Percentiles rank a stretch among this genome's conserved stretches.
These are phyloP conservation scores for Rhizomucor miehei DNA, from an alignment of 371 early-diverging fungal genomes.

Conservation along the genomic window DNA sequence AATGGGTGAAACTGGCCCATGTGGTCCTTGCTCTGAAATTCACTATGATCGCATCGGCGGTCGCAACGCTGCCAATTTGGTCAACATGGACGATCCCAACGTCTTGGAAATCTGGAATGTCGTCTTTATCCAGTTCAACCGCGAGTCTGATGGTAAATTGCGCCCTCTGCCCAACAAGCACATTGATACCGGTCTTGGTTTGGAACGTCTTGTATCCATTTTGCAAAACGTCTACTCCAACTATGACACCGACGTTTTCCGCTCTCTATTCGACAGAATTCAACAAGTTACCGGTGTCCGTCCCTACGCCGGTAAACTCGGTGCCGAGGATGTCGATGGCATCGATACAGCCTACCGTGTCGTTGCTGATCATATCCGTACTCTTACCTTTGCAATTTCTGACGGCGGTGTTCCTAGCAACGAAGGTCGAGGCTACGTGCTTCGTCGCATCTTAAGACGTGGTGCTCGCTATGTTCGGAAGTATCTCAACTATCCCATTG, in stretches of 20 bases:
- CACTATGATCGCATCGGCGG: conserved; percentile 99
- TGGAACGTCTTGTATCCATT: conserved; percentile 97
- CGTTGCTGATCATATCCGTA: conserved; percentile 98
- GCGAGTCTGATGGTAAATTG: conserved; percentile 91
- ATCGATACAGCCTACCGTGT: conserved; percentile 99
- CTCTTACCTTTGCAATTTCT: conserved; percentile 96
- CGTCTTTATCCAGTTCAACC: conserved; percentile 99
- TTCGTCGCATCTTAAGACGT: conserved; percentile 97
- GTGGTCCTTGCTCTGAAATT: conserved; percentile 99
- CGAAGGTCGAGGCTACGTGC: conserved; percentile 99
- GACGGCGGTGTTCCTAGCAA: conserved; percentile 97
- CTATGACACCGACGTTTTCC: conserved; percentile 97
- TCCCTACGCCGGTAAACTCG: conserved; percentile 83
- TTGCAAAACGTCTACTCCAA: conserved; percentile 97
- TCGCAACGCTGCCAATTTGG: conserved; percentile 92
- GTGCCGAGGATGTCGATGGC: conserved; percentile 90
- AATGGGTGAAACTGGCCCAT: conserved; percentile 99
- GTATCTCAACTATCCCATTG: conserved; percentile 89
- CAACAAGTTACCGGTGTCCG: conserved; percentile 85
- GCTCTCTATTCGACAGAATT: conserved; percentile 83
- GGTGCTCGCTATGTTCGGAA: conserved; percentile 95
- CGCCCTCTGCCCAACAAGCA: conserved; percentile 94
- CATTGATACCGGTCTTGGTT: conserved; percentile 99
- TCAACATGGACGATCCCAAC: conserved; percentile 99
- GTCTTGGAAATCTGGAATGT: conserved; percentile 99